Conservation (phyloP, 805 yeast genomes). For the Yamadazyma sp. region DNA sequence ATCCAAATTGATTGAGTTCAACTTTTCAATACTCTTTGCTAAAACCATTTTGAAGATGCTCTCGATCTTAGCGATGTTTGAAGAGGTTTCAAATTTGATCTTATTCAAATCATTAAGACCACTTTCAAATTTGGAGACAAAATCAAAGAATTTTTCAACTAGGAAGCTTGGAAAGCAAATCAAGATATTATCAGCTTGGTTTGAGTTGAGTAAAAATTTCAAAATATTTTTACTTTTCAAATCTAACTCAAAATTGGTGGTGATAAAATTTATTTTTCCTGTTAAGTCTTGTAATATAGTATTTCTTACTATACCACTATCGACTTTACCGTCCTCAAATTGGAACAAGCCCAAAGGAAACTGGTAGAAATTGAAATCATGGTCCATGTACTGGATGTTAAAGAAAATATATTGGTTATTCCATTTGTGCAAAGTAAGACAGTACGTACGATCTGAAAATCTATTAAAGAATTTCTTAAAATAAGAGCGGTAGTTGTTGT, state of each 20-base stretch:
- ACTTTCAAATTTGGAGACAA: conserved; percentile 1
- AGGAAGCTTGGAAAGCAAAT: conserved; percentile 18
- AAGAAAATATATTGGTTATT: conserved; percentile 15
- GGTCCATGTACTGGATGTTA: conserved; percentile 18
- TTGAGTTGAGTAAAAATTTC: conserved; percentile 13
- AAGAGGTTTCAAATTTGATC: not conserved
- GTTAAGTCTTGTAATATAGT: conserved; percentile 15
- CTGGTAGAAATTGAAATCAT: conserved; percentile 15
- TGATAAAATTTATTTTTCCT: conserved; percentile 17
- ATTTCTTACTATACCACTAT: conserved; percentile 15
- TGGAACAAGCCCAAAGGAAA: conserved; percentile 20
- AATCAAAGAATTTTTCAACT: conserved; percentile 1
- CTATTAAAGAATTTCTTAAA: conserved; percentile 16
- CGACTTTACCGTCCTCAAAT: conserved; percentile 9
- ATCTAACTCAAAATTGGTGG: conserved; percentile 20
- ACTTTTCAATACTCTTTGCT: not conserved
- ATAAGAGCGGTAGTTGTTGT: conserved; percentile 17
- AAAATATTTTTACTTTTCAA: conserved; percentile 15
- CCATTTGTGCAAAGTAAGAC: conserved; percentile 23
- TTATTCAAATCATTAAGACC: conserved; percentile 1
- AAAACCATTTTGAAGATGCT: conserved; percentile 1
- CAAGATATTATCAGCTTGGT: conserved; percentile 12
- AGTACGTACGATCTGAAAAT: conserved; percentile 11
- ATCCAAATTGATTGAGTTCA: not conserved
- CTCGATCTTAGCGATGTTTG: conserved; percentile 3